A percentile compares a stretch with the other conserved stretches of the same genome.
Evolutionary conservation across 2,329 filamentous ascomycete genomes (phyloP).

Genomic region (Blastomyces parvus): DNA sequence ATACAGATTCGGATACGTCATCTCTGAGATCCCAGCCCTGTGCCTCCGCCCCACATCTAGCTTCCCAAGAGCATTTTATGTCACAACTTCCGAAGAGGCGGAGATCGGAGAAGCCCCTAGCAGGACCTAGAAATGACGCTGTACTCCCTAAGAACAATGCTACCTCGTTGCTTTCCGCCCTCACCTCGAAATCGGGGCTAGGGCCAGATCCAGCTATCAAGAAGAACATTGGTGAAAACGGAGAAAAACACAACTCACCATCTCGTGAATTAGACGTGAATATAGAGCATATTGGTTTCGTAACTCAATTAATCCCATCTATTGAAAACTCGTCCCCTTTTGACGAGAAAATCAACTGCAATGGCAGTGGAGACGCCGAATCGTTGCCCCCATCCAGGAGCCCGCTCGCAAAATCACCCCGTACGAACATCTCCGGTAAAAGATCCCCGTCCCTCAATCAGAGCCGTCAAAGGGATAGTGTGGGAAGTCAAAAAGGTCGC

Average conservation of each 20-base stretch:
- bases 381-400: neutral
- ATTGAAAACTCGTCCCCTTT: neutral
- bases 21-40: slow-evolving; percentile 4
- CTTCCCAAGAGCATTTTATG: slow-evolving; percentile 1
- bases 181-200: neutral
- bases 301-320: neutral
- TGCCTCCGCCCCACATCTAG: neutral
- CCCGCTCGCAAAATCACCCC: neutral
- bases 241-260: neutral
- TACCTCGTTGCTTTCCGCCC: neutral
- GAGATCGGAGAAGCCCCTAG: neutral
- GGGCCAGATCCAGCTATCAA: neutral
- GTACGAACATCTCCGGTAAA: neutral
- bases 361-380: neutral
- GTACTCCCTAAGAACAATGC: neutral
- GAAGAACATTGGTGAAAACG: too few relatives aligned
- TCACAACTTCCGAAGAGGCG: neutral
- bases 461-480: neutral
- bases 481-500: neutral
- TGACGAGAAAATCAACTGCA: neutral
- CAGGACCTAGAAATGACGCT: neutral
- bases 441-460: neutral
- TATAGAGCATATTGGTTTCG: neutral
- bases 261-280: neutral
- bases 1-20: slow-evolving; percentile 4